These are phyloP conservation scores for Chiua sp. DNA, from an alignment of 1,284 basidiomycete genomes.

Conservation along the genomic window DNA sequence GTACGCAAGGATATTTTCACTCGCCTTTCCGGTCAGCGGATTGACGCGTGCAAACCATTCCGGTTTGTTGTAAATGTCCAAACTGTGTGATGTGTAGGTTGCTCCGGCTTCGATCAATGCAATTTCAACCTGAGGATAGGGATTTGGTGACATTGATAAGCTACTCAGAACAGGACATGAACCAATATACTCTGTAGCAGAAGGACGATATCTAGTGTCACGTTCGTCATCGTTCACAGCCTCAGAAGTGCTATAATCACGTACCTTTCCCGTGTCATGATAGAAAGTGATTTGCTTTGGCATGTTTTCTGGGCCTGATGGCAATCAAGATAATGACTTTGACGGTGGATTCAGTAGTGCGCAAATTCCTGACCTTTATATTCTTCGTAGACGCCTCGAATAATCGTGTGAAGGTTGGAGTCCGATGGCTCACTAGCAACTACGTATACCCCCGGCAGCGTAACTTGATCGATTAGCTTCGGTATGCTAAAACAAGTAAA, in stretches of 20 bases:
- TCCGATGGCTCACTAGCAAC: no score
- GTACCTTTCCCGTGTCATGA: neutral
- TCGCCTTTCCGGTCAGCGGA: slow-evolving; percentile 19
- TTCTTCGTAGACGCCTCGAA: neutral
- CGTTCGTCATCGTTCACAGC: neutral
- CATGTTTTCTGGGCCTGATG: neutral
- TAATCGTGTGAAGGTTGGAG: no score
- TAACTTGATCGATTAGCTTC: no score
- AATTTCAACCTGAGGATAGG: slow-evolving; percentile 16
- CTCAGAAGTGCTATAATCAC: neutral
- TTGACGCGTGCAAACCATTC: slow-evolving; percentile 21
- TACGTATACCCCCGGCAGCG: no score
- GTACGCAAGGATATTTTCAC: neutral
- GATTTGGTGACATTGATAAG: neutral
- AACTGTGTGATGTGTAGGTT: slow-evolving; percentile 1
- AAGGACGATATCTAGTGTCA: slow-evolving; percentile 2
- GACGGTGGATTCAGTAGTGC: no score
- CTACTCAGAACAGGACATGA: neutral
- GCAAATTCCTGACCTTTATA: neutral
- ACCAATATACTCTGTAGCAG: neutral
- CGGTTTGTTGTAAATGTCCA: slow-evolving; percentile 18
- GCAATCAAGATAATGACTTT: neutral
- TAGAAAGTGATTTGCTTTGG: slow-evolving; percentile 8
- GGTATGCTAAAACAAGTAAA: no score
- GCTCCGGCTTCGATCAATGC: slow-evolving; percentile 20